These are phyloP conservation scores for Nemania bipapillata DNA, from an alignment of 2,329 filamentous ascomycete genomes.

Conservation along the genomic window DNA sequence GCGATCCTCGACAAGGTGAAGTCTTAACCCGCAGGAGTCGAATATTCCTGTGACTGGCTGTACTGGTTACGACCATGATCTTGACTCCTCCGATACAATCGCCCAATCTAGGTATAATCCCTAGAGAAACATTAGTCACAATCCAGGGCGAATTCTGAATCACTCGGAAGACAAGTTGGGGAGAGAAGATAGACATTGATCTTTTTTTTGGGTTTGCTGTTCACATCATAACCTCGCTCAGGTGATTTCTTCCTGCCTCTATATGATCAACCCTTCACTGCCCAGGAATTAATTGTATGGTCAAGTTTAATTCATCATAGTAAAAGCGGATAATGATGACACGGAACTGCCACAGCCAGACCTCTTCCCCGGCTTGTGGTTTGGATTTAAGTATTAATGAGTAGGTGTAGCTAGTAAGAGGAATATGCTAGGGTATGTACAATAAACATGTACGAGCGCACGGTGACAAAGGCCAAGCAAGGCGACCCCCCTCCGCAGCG, in stretches of 20 bases:
- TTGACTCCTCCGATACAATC: background rate
- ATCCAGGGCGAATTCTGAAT: background rate
- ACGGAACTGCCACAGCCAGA: slow-evolving; percentile 15
- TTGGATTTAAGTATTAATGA: slow-evolving; percentile 35
- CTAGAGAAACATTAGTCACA: background rate
- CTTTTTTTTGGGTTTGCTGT: background rate
- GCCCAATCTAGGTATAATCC: background rate
- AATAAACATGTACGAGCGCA: slow-evolving; percentile 20
- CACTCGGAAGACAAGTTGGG: background rate
- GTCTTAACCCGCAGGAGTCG: background rate
- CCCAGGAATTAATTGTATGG: background rate
- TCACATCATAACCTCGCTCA: no score
- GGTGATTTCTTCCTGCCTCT: background rate
- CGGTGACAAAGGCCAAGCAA: slow-evolving; percentile 2
- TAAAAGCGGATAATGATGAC: background rate
- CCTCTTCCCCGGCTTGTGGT: slow-evolving; percentile 15
- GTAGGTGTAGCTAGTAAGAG: slow-evolving; percentile 36
- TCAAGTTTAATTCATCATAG: background rate
- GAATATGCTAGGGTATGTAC: slow-evolving; percentile 37
- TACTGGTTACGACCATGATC: no score
- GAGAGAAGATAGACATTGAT: background rate
- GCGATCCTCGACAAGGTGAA: background rate
- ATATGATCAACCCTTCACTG: background rate
- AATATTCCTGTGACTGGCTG: background rate
- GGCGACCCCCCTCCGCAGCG: background rate